Percentiles rank a stretch among this genome's conserved stretches.
phyloP scores from a whole-genome alignment of 208 protist genomes.

The Strigomonas galati region DNA sequence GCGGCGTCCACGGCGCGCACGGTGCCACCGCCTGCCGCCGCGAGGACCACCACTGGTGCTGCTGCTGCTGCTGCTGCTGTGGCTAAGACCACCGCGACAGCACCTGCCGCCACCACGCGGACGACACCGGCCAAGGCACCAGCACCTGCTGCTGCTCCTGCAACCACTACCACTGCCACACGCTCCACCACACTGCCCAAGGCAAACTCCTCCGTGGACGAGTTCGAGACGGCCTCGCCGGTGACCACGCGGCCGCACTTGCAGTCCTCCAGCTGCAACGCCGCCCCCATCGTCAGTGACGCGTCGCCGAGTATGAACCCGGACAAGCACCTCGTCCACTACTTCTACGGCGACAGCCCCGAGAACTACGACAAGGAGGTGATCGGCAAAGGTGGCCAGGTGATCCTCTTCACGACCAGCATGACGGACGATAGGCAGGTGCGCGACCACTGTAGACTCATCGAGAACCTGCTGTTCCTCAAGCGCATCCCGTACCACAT shows the following conservation, averaged over 20 bases:
- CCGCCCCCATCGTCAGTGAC: slow-evolving; percentile 13
- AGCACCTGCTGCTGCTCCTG: too few relatives aligned
- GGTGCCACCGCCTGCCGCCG: neutral
- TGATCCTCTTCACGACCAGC: slow-evolving; percentile 65
- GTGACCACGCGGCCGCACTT: too few relatives aligned
- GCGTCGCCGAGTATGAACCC: slow-evolving; percentile 18
- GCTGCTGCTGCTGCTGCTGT: neutral
- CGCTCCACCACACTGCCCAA: too few relatives aligned
- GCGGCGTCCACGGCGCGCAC: neutral
- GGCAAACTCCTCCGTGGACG: too few relatives aligned
- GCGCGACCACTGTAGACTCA: slow-evolving; percentile 41
- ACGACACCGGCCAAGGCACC: too few relatives aligned
- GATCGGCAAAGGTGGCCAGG: slow-evolving; percentile 28
- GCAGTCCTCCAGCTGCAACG: too few relatives aligned
- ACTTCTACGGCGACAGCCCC: slow-evolving; percentile 41
- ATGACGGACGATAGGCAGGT: slow-evolving; percentile 60
- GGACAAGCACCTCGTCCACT: slow-evolving; percentile 27
- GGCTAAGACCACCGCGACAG: too few relatives aligned
- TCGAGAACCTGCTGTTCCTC: slow-evolving; percentile 61
- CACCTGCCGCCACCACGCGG: too few relatives aligned
- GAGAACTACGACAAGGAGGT: slow-evolving; percentile 35
- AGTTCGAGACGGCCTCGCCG: too few relatives aligned
- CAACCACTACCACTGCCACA: too few relatives aligned
- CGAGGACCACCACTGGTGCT: neutral
- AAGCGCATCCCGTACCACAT: slow-evolving; percentile 63